Percentiles rank a stretch among this genome's conserved stretches.
Conservation (phyloP, 2,329 filamentous ascomycete genomes). For the Aspergillus sp. region DNA sequence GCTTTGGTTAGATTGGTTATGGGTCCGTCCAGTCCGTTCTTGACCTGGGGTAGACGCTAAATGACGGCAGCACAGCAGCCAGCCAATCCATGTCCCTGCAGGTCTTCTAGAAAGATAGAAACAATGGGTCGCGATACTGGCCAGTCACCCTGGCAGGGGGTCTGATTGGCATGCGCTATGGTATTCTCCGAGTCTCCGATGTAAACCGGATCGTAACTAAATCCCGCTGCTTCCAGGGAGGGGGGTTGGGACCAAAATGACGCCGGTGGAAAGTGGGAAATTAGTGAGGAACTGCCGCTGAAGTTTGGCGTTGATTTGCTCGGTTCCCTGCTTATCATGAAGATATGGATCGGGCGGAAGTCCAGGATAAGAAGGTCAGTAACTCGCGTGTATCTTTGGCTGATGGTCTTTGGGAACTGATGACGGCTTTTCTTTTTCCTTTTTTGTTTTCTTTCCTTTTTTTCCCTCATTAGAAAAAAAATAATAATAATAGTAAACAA, state of each 20-base stretch:
- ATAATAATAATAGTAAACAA: too few species aligned
- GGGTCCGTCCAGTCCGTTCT: constrained; percentile 11
- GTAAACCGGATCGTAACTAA: constrained; percentile 20
- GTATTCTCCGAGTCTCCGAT: constrained; percentile 16
- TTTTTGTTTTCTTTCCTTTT: not conserved
- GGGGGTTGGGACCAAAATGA: constrained; percentile 17
- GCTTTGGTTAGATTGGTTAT: constrained; percentile 12
- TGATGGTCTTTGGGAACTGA: not conserved
- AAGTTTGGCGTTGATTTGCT: constrained; percentile 18
- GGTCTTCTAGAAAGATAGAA: constrained; percentile 25
- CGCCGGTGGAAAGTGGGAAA: constrained; percentile 16
- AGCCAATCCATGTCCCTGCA: constrained; percentile 18
- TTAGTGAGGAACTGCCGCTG: constrained; percentile 11
- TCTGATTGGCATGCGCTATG: constrained; percentile 20
- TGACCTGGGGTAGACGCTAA: constrained; percentile 35
- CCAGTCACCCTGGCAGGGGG: constrained; percentile 19
- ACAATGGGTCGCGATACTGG: constrained; percentile 13
- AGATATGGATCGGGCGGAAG: constrained; percentile 13
- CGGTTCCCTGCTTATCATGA: constrained; percentile 17
- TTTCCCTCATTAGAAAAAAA: not conserved
- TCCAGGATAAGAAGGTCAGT: constrained; percentile 16
- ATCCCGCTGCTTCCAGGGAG: constrained; percentile 14
- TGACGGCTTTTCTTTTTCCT: not conserved
- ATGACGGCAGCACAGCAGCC: constrained; percentile 14
- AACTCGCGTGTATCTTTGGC: not conserved